Base-by-base conservation (phyloP, 345 rosid genomes). In the Populus ilicifolia region DNA sequence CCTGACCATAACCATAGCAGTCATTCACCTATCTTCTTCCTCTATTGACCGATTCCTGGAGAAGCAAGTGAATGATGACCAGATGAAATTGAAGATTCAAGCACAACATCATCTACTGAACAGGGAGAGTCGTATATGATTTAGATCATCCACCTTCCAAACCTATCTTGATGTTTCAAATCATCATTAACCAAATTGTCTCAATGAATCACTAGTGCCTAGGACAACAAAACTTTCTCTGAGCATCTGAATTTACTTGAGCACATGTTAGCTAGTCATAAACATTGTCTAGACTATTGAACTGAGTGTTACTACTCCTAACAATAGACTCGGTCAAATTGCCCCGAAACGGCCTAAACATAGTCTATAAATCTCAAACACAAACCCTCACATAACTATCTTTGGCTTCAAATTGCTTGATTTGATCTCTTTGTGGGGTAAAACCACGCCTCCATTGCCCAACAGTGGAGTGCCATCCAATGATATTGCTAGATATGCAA, bases 361-460 rank as follows among this genome's bases (percentile, higher is more conserved):
- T 50, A 38, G 43, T 68, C 54, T 50, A 62, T 67, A 48, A n/a
- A 67, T 25, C 30, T 70, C 71, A 61, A 30, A 13, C 66, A n/a
- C 35, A 35, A 10, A 72, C 41, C 23, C 8, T 92, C 90, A 96
- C 99, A 96, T 96, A 65, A 96, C 98, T 44, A 92, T 96, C 87
- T 96, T 97, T 3, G 99, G 97, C 88, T 96, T 96, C 91, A 93
- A 87, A 86, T 93, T 96, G 91, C 88, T 93, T 2, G 99, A 76
- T 75, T 96, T 96, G 82, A 96, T 96, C 94, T 96, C 99, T 81
- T 96, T 96, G 85, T 96, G 99, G 14, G 98, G 99, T 79, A 96
- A 85, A 59, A 96, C 98, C 69, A 96, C 99, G 2, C 98, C 99
- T 9, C 99, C 99, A 14, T 96, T 96, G 88, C 16, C 99, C 99